Conservation (phyloP, 345 rosid species). For the Populus tremula region DNA sequence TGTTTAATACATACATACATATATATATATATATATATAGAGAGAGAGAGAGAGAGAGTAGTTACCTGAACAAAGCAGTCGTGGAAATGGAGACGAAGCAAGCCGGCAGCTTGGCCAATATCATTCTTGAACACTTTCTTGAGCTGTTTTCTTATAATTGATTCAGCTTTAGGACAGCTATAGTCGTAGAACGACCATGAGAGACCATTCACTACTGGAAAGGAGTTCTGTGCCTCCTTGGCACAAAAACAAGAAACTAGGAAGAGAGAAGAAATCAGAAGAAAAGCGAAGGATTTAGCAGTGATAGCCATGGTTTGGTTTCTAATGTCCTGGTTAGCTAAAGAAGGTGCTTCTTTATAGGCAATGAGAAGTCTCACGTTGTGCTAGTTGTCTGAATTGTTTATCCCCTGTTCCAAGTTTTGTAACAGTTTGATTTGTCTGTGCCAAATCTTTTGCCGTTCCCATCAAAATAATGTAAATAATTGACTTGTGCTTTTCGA, state of each 20-base stretch:
- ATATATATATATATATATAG: too few relatives aligned
- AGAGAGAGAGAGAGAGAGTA: too few relatives aligned
- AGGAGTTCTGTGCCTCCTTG: constrained; percentile 18
- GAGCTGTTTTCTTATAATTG: constrained; percentile 53
- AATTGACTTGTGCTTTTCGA: too few relatives aligned
- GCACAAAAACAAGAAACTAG: constrained; percentile 8
- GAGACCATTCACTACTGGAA: constrained; percentile 50
- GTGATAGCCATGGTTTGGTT: constrained; percentile 6
- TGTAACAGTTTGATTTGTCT: too few relatives aligned
- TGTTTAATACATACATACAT: too few relatives aligned
- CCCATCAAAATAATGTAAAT: too few relatives aligned
- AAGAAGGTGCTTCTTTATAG: background rate
- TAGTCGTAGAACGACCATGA: constrained; percentile 63
- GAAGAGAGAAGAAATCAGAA: constrained; percentile 18
- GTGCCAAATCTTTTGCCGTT: too few relatives aligned
- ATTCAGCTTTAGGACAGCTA: constrained; percentile 65
- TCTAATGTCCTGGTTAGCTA: background rate
- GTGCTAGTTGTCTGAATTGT: background rate
- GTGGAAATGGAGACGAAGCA: constrained; percentile 86
- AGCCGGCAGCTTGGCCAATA: constrained; percentile 82
- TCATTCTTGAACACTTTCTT: constrained; percentile 60
- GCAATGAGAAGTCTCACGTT: background rate
- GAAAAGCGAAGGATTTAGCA: constrained; percentile 3
- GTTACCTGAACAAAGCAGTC: constrained; percentile 89
- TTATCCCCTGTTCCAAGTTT: background rate